Base-by-base conservation (phyloP, 2,329 filamentous ascomycete species). In the Penicillium sp. region DNA sequence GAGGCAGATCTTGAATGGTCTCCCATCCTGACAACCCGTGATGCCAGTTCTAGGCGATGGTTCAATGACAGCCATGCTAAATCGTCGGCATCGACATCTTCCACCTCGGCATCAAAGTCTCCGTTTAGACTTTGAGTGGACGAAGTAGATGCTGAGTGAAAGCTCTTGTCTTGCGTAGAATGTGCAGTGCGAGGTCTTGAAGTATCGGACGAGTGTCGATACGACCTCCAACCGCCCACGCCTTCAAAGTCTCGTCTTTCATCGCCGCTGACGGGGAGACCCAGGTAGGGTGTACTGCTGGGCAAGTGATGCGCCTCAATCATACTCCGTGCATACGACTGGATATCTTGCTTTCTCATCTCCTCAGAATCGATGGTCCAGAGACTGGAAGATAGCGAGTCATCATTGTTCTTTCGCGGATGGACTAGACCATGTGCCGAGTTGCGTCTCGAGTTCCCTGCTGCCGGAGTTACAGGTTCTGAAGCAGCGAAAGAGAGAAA, bases 161-260 rank as follows among this genome's bases (percentile, higher is more conserved):
- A 50, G 18, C 54, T 41, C 44, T 58, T 57, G 4, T 58, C 57
- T 4, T 54, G 36, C 3, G 25, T 12, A 3, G 39, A 42, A 38
- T 55, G 54, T 12, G 52, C 49, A 44, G 54, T 61, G 12, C 51
- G 54, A 5, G 47, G 52, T 24, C 53, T 43, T 50, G 51, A 49
- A 47, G 26, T 5, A n/a, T 32, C 11, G 4, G 40, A 40, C 35
- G 39, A 18, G 34, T 52, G 34, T 6, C 34, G 26, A 36, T 52
- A 60, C 8, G 56, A 59, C 33, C 67, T 60, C 70, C 70, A 73
- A 24, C 70, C 70, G 8, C 70, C 70, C 4, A 73, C 61, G 3
- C 70, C 70, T 59, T 73, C 70, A 48, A 72, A 73, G 51, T 73
- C 70, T n/a, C 69, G 66, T 40, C 63, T 57, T 24, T 61, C 60